These are phyloP conservation scores for Elsinoe ampelina DNA, from an alignment of 2,329 filamentous ascomycete genomes.

Conservation along the genomic window DNA sequence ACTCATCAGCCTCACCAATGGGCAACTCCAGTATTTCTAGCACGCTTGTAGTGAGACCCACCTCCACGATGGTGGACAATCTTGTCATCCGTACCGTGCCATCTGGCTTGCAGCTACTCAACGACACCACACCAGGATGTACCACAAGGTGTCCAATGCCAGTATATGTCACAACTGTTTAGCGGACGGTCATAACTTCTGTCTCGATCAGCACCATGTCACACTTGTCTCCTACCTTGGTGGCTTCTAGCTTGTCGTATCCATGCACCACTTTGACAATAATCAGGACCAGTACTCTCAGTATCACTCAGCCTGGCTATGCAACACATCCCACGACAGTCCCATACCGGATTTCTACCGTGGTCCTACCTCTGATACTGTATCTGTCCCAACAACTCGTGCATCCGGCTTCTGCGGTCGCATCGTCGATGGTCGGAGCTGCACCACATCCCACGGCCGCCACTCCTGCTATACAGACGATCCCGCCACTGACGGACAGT, in stretches of 20 bases:
- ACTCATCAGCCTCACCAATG: too few species aligned
- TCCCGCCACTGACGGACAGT: neutral
- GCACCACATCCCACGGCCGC: neutral
- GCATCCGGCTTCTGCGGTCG: neutral
- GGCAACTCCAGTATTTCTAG: neutral
- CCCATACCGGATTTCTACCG: constrained; percentile 5
- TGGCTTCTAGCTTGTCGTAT: neutral
- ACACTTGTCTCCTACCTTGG: neutral
- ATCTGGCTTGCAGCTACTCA: neutral
- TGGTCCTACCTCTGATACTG: neutral
- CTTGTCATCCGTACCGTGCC: constrained; percentile 4
- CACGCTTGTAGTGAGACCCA: neutral
- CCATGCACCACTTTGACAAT: neutral
- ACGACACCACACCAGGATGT: neutral
- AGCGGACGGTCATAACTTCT: constrained; percentile 9
- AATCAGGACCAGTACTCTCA: neutral
- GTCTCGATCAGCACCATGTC: constrained; percentile 4
- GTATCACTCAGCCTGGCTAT: neutral
- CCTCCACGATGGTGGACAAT: neutral
- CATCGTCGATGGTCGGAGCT: too few species aligned
- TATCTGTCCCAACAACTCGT: neutral
- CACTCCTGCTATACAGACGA: neutral
- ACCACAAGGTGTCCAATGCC: neutral
- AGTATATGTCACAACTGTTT: constrained; percentile 11
- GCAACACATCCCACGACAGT: neutral